These are phyloP conservation scores for Dactylellina leptospora DNA, from an alignment of 2,329 filamentous ascomycete genomes.

Conservation along the genomic window DNA sequence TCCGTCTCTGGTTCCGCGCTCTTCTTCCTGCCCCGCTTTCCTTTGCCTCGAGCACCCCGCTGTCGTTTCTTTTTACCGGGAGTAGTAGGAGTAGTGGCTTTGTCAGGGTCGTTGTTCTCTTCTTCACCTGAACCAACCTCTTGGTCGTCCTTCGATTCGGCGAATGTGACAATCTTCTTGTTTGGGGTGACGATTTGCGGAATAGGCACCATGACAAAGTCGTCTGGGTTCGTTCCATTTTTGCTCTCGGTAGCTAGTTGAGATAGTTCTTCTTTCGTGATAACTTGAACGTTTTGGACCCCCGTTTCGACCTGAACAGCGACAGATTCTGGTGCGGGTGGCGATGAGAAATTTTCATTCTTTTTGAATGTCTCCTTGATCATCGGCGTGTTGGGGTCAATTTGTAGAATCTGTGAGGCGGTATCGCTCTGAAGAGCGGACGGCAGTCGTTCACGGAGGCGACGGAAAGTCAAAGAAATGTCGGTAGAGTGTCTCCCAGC, in stretches of 20 bases:
- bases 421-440: conserved; percentile 24
- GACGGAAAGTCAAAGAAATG: conserved; percentile 24
- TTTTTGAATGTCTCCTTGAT: conserved; percentile 49
- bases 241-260: conserved; percentile 35
- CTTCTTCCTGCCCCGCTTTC: conserved; percentile 56
- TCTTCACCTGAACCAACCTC: conserved; percentile 38
- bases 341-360: conserved; percentile 32
- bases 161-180: conserved; percentile 44
- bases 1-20: conserved; percentile 27
- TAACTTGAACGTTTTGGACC: conserved; percentile 38
- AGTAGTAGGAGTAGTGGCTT: conserved; percentile 36
- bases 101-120: conserved; percentile 48
- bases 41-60: conserved; percentile 57
- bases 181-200: conserved; percentile 35
- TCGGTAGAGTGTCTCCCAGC: conserved; percentile 46
- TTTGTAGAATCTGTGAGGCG: conserved; percentile 27
- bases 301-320: conserved; percentile 33
- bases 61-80: conserved; percentile 55
- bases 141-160: conserved; percentile 26
- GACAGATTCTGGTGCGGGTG: conserved; percentile 19
- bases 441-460: conserved; percentile 30
- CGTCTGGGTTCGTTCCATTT: conserved; percentile 26
- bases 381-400: conserved; percentile 42
- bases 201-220: conserved; percentile 41
- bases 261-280: conserved; percentile 41